These are phyloP conservation scores for Boletus pseudo-olivaceus DNA, from an alignment of 768 basidiomycete species.

Conservation along the genomic window DNA sequence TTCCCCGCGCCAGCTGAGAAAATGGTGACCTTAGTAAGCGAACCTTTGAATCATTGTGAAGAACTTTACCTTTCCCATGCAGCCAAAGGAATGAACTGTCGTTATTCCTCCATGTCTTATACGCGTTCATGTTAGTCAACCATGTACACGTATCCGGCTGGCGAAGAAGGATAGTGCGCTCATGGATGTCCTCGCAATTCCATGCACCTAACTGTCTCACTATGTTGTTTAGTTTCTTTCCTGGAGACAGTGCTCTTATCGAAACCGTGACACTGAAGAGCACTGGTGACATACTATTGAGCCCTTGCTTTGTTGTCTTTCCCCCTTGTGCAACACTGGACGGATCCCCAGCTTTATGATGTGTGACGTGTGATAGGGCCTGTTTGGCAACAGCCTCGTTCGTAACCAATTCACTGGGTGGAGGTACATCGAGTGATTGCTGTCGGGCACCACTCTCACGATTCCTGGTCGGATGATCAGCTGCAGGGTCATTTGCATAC, in stretches of 20 bases:
- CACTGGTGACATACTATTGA: background rate
- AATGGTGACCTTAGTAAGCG: too few relatives aligned
- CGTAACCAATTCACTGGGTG: too few relatives aligned
- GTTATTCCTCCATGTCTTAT: conserved; percentile 1
- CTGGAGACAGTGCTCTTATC: background rate
- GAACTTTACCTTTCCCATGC: conserved; percentile 11
- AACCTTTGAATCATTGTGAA: background rate
- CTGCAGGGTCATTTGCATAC: fast-evolving
- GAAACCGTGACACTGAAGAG: too few relatives aligned
- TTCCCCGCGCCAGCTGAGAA: conserved; percentile 14
- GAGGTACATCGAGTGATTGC: background rate
- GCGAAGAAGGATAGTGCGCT: background rate
- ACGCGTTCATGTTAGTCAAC: conserved; percentile 1
- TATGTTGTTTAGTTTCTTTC: background rate
- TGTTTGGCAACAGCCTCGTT: background rate
- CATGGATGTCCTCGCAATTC: conserved; percentile 1
- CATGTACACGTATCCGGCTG: conserved; percentile 12
- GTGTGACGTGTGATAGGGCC: too few relatives aligned
- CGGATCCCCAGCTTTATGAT: too few relatives aligned
- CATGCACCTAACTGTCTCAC: conserved; percentile 5
- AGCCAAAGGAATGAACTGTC: conserved; percentile 9
- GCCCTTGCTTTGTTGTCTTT: background rate
- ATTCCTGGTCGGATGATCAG: background rate
- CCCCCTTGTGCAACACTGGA: background rate
- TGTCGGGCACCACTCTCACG: background rate